Base-by-base conservation (phyloP, 108 stramenopile genomes). In the Skeletonema tropicum region DNA sequence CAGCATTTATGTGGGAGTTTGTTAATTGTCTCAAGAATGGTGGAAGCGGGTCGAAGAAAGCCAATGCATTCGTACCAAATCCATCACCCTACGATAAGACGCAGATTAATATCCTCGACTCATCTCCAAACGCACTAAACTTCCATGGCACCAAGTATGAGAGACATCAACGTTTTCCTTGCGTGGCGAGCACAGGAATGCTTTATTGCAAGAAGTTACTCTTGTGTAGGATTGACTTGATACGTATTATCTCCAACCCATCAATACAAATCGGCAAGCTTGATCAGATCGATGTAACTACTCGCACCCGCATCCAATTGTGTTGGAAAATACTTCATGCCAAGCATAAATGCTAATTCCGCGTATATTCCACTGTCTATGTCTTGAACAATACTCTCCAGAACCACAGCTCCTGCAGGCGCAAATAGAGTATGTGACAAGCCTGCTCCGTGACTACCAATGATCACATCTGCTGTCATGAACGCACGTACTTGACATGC, bases 401-500 rank as follows among this genome's bases (percentile, higher is more conserved):
- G 33, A 33, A 62, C 11, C 10, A 11, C 17, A 36, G 61, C 61
- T 23, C 61, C 61, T 36, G 33, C 9, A 19, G 36, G 36, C 2
- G 61, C 61, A 62, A 62, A 62, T 6, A 62, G 17, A 11, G 19
- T 33, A 36, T 62, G 61, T 38, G 61, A 62, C 61, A 62, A 62
- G 36, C 61, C 61, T 21, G 61, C 61, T 33, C 61, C 61, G 10
- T 62, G 61, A 38, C 39, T 36, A 17, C 61, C 61, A 62, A 62
- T 62, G 36, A 62, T 62, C 0, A 62, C 61, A 62, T 62, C 61
- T 19, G 61, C 61, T 38, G 35, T 2, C 33, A 36, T 62, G 32
- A 62, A 62, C 21, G 61, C 61, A 33, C 36, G 36, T 9, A 6
- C 61, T 38, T 62, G 61, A 9, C 61, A 62, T 36, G 61, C 33